Evolutionary conservation across 192 early-diverging fungal species (phyloP), one percentile per base, ranked within the genome.

Genomic region (Borealophlyctis nickersoniae): DNA sequence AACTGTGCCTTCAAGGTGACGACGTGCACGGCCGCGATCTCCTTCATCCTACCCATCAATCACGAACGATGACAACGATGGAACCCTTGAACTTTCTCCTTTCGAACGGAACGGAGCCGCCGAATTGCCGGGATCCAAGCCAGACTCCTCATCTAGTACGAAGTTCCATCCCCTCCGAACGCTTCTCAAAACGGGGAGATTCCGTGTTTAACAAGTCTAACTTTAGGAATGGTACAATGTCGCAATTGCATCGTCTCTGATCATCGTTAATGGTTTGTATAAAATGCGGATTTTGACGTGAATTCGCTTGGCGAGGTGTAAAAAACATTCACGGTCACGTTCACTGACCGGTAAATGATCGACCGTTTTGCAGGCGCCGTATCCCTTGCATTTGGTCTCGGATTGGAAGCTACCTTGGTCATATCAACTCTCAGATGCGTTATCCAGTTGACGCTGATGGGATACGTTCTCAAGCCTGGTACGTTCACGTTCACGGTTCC

Each of bases 401-500:
- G 84, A 1, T 62, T 95, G 4, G 84, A 84, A 65, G 69, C 52
- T n/a, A 83, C 82, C 1, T 65, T 95, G 7, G 71, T 90, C 13
- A 72, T 93, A 4, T 77, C 88, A 4, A 77, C 89, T 0, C 55
- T 34, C 52, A 55, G 65, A 28, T 71, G 69, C 54, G 67, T 92
- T 27, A 75, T 88, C 22, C 92, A 95, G 63, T 76, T 95, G 34
- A 85, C 86, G 1, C 54, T 89, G 23, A 85, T 95, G 77, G 86
- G 86, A 77, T 58, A 60, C 4, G 49, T 26, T 7, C 30, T 71
- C 26, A 49, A 70, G 29, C 73, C 73, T 14, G 56, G 70, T 71
- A 64, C 5, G n/a, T 57, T 29, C 26, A 14, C 29, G n/a, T n/a
- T n/a, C n/a, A n/a, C n/a, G n/a, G n/a, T n/a, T n/a, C n/a, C n/a